Base-by-base conservation (phyloP, 2,329 filamentous ascomycete species). In the Pyricularia grisea region DNA sequence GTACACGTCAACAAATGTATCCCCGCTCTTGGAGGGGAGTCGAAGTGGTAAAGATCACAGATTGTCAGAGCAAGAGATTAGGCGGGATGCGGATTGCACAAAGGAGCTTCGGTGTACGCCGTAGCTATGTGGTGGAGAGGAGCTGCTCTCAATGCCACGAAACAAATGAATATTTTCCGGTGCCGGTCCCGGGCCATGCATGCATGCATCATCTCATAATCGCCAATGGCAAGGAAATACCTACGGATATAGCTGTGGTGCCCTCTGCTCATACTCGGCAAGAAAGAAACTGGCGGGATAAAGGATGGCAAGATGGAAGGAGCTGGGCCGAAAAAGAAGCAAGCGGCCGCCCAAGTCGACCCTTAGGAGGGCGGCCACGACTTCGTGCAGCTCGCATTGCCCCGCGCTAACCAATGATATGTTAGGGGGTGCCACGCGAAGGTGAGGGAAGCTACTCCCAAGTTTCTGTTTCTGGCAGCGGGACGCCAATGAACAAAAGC, bases 341-440 rank as follows among this genome's bases (percentile, higher is more conserved):
- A 50, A 50, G 66, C 50, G 55, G 61, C 66, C 66, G 25, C 66
- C 50, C 12, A 10, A 31, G 58, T 60, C 60, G 70, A 76, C 72
- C 81, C 81, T 81, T 79, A 81, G 77, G 80, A 78, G 75, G 77
- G 76, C 76, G 81, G 81, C 81, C 81, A 83, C 81, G 81, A 82
- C 81, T 80, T 71, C 78, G 75, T 82, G 80, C 80, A 81, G 79
- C 73, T 75, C 72, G 76, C 75, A 74, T 72, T 23, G 28, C 63
- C 36, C 27, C 66, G 20, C 65, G n/a, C 65, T 33, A 42, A 27
- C 72, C 72, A 73, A 73, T 73, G 17, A 50, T 50, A 50, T 50
- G 42, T 50, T n/a, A 9, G n/a, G 42, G 42, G 42, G 17, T 50
- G 42, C 42, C 42, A 50, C 42, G 42, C 42, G 42, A 50, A 50